phyloP scores from a whole-genome alignment of 768 basidiomycete genomes.

The Ramaria rubella region DNA sequence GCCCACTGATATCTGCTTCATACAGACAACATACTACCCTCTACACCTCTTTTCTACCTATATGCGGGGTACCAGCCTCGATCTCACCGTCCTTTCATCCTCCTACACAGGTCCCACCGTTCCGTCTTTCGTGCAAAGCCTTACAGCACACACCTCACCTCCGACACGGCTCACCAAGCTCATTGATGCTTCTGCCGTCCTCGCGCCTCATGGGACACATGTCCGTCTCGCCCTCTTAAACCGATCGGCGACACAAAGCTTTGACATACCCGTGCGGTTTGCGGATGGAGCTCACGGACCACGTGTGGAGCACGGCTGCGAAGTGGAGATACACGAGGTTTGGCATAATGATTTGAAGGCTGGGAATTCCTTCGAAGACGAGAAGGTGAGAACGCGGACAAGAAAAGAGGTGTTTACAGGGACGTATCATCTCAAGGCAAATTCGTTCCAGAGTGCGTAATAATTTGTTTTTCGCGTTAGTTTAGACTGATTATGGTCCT shows the following conservation, averaged over 20 bases:
- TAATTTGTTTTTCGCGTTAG: too few relatives aligned
- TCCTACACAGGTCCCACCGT: slow-evolving; percentile 41
- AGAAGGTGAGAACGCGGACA: slow-evolving; percentile 34
- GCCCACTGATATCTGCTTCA: background rate
- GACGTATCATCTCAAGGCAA: slow-evolving; percentile 33
- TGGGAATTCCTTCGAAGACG: slow-evolving; percentile 35
- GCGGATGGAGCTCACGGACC: too few relatives aligned
- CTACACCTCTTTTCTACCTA: slow-evolving; percentile 48
- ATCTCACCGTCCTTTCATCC: slow-evolving; percentile 32
- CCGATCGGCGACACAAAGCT: slow-evolving; percentile 35
- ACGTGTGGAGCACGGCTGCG: slow-evolving; percentile 15
- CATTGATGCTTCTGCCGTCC: slow-evolving; percentile 44
- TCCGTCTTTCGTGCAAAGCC: slow-evolving; percentile 43
- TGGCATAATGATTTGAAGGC: slow-evolving; percentile 42
- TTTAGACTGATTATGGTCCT: too few relatives aligned
- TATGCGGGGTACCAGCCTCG: slow-evolving; percentile 43
- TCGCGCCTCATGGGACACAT: slow-evolving; percentile 31
- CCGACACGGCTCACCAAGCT: slow-evolving; percentile 34
- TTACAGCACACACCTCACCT: slow-evolving; percentile 30
- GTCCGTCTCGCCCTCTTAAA: slow-evolving; percentile 52
- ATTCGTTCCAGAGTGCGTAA: slow-evolving; percentile 42
- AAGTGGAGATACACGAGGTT: slow-evolving; percentile 42
- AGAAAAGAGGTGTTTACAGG: slow-evolving; percentile 30
- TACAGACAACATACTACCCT: slow-evolving; percentile 45
- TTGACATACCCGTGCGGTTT: slow-evolving; percentile 33